Percentiles rank a stretch among this genome's conserved stretches.
These are phyloP conservation scores for Quercus parvula DNA, from an alignment of 306 rosid species.

Conservation along the genomic window DNA sequence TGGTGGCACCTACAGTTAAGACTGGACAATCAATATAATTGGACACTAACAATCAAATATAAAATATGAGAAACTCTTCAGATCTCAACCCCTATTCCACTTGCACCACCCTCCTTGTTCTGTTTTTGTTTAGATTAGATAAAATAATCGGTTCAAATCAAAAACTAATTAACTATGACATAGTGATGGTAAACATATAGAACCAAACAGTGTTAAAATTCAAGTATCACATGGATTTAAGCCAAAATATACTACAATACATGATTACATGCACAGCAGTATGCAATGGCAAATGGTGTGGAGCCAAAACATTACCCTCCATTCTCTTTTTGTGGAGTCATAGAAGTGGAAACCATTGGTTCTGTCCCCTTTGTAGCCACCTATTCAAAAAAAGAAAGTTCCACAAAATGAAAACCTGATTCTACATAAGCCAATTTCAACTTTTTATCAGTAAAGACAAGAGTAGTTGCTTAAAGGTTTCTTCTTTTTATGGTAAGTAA, in stretches of 20 bases:
- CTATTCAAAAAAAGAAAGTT: slow-evolving; percentile 34
- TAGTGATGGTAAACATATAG: slow-evolving; percentile 3
- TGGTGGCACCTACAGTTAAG: neutral
- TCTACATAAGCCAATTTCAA: neutral
- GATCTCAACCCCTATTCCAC: neutral
- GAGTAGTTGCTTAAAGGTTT: neutral
- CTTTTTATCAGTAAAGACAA: slow-evolving; percentile 6
- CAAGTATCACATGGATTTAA: neutral
- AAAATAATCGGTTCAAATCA: neutral
- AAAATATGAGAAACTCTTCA: neutral
- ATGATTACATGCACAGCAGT: neutral
- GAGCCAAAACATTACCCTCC: slow-evolving; percentile 52
- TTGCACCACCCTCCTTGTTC: neutral
- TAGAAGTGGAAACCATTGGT: slow-evolving; percentile 48
- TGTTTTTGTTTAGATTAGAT: neutral
- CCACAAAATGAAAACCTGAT: slow-evolving; percentile 11
- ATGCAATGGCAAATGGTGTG: slow-evolving; percentile 10
- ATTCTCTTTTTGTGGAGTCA: slow-evolving; percentile 50
- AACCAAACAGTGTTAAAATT: slow-evolving; percentile 1
- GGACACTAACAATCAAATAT: neutral
- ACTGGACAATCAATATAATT: neutral
- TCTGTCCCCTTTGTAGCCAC: slow-evolving; percentile 50
- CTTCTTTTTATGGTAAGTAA: neutral
- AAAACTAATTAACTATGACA: neutral
- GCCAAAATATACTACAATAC: neutral